Conservation (phyloP, 1,139 yeast species). For the Geotrichum siamense region DNA sequence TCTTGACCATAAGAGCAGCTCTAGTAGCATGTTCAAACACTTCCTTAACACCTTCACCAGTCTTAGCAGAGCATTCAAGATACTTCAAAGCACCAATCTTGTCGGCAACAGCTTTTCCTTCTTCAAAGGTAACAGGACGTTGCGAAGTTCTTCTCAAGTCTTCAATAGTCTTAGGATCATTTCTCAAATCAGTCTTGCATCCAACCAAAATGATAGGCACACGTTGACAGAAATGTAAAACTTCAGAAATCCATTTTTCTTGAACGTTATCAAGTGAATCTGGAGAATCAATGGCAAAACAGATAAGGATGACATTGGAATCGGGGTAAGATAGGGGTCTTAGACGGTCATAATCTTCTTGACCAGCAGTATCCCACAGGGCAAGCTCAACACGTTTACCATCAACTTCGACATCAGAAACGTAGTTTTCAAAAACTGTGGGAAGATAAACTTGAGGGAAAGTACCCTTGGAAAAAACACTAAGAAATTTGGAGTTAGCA, state of each 20-base stretch:
- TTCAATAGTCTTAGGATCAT: slow-evolving; percentile 70
- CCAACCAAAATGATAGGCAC: slow-evolving; percentile 90
- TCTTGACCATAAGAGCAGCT: slow-evolving; percentile 66
- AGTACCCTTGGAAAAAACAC: slow-evolving; percentile 84
- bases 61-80: slow-evolving; percentile 78
- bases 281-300: slow-evolving; percentile 82
- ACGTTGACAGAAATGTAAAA: slow-evolving; percentile 96
- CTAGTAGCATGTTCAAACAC: slow-evolving; percentile 89
- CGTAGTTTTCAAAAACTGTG: slow-evolving; percentile 91
- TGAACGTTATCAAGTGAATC: slow-evolving; percentile 97
- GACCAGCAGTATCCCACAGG: slow-evolving; percentile 96
- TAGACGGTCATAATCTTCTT: slow-evolving; percentile 95
- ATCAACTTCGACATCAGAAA: slow-evolving; percentile 85
- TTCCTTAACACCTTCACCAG: slow-evolving; percentile 66
- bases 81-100: slow-evolving; percentile 77
- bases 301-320: slow-evolving; percentile 90
- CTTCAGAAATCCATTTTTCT: slow-evolving; percentile 98
- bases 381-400: slow-evolving; percentile 94
- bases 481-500: no score
- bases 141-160: slow-evolving; percentile 74
- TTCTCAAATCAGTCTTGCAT: slow-evolving; percentile 83
- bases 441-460: slow-evolving; percentile 96
- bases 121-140: slow-evolving; percentile 76
- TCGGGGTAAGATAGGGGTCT: slow-evolving; percentile 96
- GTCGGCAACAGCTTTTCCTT: slow-evolving; percentile 79